A percentile compares a stretch with the other conserved stretches of the same genome.
These are phyloP conservation scores for Mastigamoeba balamuthi DNA, from an alignment of 78 protist genomes.

Conservation along the genomic window DNA sequence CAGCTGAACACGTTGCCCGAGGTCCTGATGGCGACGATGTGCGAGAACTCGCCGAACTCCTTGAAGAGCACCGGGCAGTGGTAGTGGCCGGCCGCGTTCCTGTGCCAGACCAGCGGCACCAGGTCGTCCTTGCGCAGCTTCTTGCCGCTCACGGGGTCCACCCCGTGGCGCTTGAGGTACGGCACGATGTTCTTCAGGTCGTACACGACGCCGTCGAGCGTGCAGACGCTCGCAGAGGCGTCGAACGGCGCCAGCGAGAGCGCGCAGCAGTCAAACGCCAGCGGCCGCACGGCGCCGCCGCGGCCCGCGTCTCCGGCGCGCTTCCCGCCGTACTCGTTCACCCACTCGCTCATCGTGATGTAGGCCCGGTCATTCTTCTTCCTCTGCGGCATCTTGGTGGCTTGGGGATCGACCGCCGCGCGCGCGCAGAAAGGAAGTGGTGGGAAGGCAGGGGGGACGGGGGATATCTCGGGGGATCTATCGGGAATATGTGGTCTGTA, in stretches of 20 bases:
- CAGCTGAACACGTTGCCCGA: constrained; percentile 77
- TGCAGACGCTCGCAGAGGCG: constrained; percentile 58
- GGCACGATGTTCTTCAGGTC: constrained; percentile 70
- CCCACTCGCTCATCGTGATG: constrained; percentile 49
- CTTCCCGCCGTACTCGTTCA: constrained; percentile 42
- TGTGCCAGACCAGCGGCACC: constrained; percentile 27
- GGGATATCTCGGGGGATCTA: too few relatives aligned
- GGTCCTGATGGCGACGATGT: constrained; percentile 60
- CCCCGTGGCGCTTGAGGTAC: constrained; percentile 53
- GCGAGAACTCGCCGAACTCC: constrained; percentile 63
- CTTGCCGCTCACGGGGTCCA: constrained; percentile 78
- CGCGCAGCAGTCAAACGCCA: constrained; percentile 65
- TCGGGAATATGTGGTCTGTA: too few relatives aligned
- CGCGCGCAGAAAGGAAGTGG: too few relatives aligned
- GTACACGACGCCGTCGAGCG: constrained; percentile 59
- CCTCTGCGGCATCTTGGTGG: not conserved
- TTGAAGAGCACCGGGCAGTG: constrained; percentile 81
- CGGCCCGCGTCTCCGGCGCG: not conserved
- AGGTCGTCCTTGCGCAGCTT: constrained; percentile 51
- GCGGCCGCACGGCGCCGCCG: not conserved
- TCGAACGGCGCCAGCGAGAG: constrained; percentile 64
- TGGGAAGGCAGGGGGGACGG: too few relatives aligned
- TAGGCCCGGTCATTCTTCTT: not conserved
- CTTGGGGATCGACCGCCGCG: too few relatives aligned
- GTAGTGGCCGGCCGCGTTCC: constrained; percentile 53